A percentile compares a stretch with the other conserved stretches of the same genome.
Evolutionary conservation across 1,284 basidiomycete genomes (phyloP).

Genomic region (Rhodotorula sp.): DNA sequence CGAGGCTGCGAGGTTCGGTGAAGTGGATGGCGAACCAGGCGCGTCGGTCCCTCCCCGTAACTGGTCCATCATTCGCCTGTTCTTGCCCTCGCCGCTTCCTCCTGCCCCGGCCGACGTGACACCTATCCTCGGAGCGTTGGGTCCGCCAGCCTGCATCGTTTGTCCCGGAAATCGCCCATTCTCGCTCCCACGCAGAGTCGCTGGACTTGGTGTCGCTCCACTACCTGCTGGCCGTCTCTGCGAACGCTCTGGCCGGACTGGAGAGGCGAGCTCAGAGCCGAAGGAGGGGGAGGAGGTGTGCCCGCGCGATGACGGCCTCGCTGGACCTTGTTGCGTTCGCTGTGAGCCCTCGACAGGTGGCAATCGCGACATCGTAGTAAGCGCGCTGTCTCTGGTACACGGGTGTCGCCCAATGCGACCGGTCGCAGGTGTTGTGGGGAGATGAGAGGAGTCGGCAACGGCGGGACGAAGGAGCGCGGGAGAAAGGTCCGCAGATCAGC

Average conservation of each 20-base stretch:
- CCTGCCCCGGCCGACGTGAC: neutral
- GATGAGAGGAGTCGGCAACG: no score
- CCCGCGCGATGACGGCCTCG: neutral
- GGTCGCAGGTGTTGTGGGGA: no score
- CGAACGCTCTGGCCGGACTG: conserved; percentile 21
- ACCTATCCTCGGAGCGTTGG: neutral
- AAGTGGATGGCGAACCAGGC: conserved; percentile 15
- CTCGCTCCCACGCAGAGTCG: conserved; percentile 9
- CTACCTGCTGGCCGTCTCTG: conserved; percentile 7
- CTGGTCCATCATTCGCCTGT: conserved; percentile 27
- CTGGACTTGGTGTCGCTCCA: conserved; percentile 17
- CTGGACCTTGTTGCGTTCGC: neutral
- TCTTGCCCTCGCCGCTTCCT: conserved; percentile 22
- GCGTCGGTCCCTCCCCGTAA: neutral
- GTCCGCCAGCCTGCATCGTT: neutral
- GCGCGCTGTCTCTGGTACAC: neutral
- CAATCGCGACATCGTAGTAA: neutral
- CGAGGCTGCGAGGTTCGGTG: conserved; percentile 18
- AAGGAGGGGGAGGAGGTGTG: neutral
- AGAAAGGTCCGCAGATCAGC: no score
- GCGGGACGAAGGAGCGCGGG: no score
- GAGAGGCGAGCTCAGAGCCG: neutral
- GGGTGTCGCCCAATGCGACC: no score
- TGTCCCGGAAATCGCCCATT: conserved; percentile 9
- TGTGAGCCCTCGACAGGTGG: no score